Percentiles rank a stretch among this genome's conserved stretches.
These are phyloP conservation scores for Calvatia gigantea DNA, from an alignment of 768 basidiomycete genomes.

Conservation along the genomic window DNA sequence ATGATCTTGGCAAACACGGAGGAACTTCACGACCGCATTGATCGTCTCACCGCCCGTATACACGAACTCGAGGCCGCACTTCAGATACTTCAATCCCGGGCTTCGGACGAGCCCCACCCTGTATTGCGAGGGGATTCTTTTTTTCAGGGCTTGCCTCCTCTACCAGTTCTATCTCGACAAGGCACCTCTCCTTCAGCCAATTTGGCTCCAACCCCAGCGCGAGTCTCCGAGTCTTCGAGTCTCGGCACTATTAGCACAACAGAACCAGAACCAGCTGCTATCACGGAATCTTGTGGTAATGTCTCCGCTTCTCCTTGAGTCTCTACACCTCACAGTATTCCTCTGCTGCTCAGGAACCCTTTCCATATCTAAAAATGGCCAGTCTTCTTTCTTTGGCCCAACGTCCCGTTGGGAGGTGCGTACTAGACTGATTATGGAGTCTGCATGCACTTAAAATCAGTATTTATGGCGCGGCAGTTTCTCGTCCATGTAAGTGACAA, in stretches of 20 bases:
- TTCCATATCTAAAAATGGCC: constrained; percentile 50
- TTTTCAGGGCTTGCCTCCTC: constrained; percentile 19
- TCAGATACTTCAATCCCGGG: constrained; percentile 40
- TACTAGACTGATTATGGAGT: background rate
- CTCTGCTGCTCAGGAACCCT: constrained; percentile 43
- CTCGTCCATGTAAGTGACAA: constrained; percentile 48
- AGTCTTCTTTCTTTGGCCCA: constrained; percentile 55
- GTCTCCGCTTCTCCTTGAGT: background rate
- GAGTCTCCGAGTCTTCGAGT: constrained; percentile 11
- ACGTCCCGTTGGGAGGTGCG: constrained; percentile 69
- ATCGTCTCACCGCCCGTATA: constrained; percentile 49
- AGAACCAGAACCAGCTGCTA: constrained; percentile 35
- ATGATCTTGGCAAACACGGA: constrained; percentile 66
- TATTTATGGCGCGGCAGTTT: constrained; percentile 34
- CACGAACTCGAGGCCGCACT: constrained; percentile 62
- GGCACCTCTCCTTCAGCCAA: constrained; percentile 24
- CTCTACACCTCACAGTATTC: background rate
- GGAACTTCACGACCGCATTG: constrained; percentile 67
- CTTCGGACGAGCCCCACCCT: constrained; percentile 49
- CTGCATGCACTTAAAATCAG: constrained; percentile 1
- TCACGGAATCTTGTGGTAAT: constrained; percentile 41
- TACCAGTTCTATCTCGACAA: constrained; percentile 16
- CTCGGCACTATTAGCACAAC: constrained; percentile 2
- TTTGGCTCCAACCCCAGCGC: constrained; percentile 16
- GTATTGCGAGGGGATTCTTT: constrained; percentile 34